These are phyloP conservation scores for Sophora flavescens DNA, from an alignment of 306 rosid species.

Conservation along the genomic window DNA sequence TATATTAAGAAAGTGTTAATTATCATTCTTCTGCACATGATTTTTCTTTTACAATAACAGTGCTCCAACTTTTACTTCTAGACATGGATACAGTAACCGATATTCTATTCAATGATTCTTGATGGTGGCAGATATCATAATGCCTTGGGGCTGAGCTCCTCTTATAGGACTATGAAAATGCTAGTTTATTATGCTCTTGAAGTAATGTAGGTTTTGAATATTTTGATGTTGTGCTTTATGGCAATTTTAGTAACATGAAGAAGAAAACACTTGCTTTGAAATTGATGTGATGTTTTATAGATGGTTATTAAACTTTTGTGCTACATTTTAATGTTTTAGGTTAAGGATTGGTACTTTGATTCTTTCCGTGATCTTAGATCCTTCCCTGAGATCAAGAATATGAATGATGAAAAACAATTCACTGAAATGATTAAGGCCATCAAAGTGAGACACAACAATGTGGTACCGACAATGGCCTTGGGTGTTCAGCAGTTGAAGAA, in stretches of 20 bases:
- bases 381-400: slow-evolving; percentile 77
- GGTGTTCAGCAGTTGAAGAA: slow-evolving; percentile 98
- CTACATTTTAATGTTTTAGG: slow-evolving; percentile 56
- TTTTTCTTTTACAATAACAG: slow-evolving; percentile 1
- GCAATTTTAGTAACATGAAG: slow-evolving; percentile 14
- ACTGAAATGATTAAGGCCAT: slow-evolving; percentile 93
- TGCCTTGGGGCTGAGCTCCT: not conserved
- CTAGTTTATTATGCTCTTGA: slow-evolving; percentile 25
- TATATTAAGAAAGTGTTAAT: not conserved
- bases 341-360: slow-evolving; percentile 94
- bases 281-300: not conserved
- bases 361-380: slow-evolving; percentile 90
- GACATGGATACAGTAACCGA: not conserved
- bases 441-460: slow-evolving; percentile 97
- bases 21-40: not conserved
- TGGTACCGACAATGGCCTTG: slow-evolving; percentile 95
- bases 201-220: not conserved
- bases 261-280: slow-evolving; percentile 18
- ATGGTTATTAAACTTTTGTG: slow-evolving; percentile 31
- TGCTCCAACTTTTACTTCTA: not conserved
- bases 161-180: slow-evolving; percentile 18
- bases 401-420: slow-evolving; percentile 73
- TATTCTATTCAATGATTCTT: slow-evolving; percentile 21
- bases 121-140: slow-evolving; percentile 22
- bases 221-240: not conserved